phyloP scores from a whole-genome alignment of 805 yeast species.

The Candida krabiensis region DNA sequence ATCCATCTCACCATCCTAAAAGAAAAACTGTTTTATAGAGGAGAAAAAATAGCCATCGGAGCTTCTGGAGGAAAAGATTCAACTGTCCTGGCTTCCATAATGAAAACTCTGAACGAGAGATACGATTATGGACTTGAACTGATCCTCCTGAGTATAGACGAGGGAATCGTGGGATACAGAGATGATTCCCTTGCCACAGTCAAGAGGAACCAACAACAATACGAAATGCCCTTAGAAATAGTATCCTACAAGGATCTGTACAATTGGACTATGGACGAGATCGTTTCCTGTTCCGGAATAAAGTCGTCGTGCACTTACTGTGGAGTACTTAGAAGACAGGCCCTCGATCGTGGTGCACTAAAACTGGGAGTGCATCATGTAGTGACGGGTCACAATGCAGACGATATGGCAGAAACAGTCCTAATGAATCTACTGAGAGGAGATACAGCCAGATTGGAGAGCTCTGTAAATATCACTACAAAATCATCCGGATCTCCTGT shows the following conservation, averaged over 20 bases:
- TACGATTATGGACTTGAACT: slow-evolving; percentile 85
- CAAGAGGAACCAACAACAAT: slow-evolving; percentile 83
- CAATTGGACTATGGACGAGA: slow-evolving; percentile 98
- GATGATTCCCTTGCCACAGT: slow-evolving; percentile 98
- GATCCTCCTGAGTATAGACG: slow-evolving; percentile 85
- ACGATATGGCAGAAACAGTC: slow-evolving; percentile 98
- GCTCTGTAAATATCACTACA: slow-evolving; percentile 84
- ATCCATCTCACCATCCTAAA: slow-evolving; percentile 84
- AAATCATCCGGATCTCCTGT: slow-evolving; percentile 83
- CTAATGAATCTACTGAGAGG: slow-evolving; percentile 93
- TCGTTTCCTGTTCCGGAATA: slow-evolving; percentile 91
- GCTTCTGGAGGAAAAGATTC: slow-evolving; percentile 99
- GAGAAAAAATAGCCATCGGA: slow-evolving; percentile 93
- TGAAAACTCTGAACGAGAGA: slow-evolving; percentile 85
- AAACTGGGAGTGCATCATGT: slow-evolving; percentile 83
- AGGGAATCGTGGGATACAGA: slow-evolving; percentile 95
- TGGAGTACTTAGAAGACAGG: slow-evolving; percentile 96
- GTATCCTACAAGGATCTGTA: slow-evolving; percentile 85
- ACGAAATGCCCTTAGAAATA: slow-evolving; percentile 40
- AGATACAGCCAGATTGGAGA: slow-evolving; percentile 90
- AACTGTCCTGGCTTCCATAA: slow-evolving; percentile 86
- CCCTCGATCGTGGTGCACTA: slow-evolving; percentile 93
- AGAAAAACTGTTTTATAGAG: slow-evolving; percentile 67
- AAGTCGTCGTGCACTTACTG: slow-evolving; percentile 96
- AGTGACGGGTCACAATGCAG: slow-evolving; percentile 98